Base-by-base conservation (phyloP, 768 basidiomycete species). In the Trametes maxima region DNA sequence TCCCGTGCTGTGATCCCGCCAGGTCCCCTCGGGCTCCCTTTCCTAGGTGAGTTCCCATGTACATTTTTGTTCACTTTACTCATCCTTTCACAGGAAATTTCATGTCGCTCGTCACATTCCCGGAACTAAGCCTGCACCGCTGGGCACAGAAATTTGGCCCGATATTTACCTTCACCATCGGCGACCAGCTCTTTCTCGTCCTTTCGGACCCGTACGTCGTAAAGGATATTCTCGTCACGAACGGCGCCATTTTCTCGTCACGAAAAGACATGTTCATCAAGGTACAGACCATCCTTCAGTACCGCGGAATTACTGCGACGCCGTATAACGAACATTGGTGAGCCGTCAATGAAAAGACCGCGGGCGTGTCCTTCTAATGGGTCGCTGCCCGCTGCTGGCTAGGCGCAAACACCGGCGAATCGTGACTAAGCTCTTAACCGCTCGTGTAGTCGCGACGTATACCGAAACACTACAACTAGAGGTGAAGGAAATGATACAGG, bases 261-360 rank as follows among this genome's bases (percentile, higher is more conserved):
- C 70, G 81, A n/a, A 80, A 80, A 61, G 72, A 75, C 36, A 76
- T 75, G 67, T 82, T 78, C 67, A 69, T 81, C 37, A 82, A 82
- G 65, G 74, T 72, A 13, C 74, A 79, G 60, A 79, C 75, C 21
- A 77, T 82, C 58, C 75, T 82, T 24, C 67, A 64, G 10, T 76
- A 78, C 6, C 74, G 79, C 11, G 81, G 73, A 24, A 79, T 82
- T 44, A 81, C 81, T 5, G 76, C 75, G 5, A 74, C 78, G 1
- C 75, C 75, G 1, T 81, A 82, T 64, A 76, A 76, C 60, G 77
- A 80, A 40, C 71, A 58, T 50, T 80, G 80, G 79, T 78, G 65
- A 17, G 2, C 40, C 5, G 33, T 19, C 44, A 7, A 35, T 28
- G 39, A 11, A 13, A 40, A 5, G 3, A 5, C 12, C 39, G 17